Conservation (phyloP, 805 yeast genomes). For the Wickerhamiella hasegawae region DNA sequence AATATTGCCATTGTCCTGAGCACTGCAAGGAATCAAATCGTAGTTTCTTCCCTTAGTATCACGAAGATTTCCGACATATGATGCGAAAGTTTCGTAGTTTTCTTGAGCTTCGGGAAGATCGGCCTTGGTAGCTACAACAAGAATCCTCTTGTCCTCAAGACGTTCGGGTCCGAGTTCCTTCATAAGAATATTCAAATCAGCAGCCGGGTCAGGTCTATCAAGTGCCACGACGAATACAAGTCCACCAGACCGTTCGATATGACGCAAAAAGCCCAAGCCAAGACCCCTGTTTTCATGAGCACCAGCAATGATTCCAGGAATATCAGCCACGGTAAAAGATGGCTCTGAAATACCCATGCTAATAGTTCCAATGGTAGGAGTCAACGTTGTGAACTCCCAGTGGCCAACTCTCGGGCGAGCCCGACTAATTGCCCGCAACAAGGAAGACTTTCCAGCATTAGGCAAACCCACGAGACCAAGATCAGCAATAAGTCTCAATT, state of each 20-base stretch:
- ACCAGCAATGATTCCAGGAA: constrained; percentile 87
- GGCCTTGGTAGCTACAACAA: constrained; percentile 90
- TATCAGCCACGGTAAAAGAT: constrained; percentile 88
- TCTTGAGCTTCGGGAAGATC: constrained; percentile 45
- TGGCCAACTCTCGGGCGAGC: constrained; percentile 89
- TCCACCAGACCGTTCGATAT: constrained; percentile 83
- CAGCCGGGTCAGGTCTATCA: constrained; percentile 47
- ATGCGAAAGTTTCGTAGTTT: constrained; percentile 30
- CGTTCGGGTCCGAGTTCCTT: constrained; percentile 57
- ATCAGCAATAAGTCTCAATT: constrained; percentile 79
- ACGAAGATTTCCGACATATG: constrained; percentile 18
- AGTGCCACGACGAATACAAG: constrained; percentile 73
- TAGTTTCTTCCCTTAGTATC: constrained; percentile 10
- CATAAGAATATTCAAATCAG: constrained; percentile 45
- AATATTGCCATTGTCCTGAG: constrained; percentile 53
- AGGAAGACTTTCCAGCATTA: constrained; percentile 90
- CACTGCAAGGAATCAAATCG: constrained; percentile 76
- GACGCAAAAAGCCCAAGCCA: constrained; percentile 86
- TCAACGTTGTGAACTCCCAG: constrained; percentile 92
- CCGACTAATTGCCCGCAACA: constrained; percentile 68
- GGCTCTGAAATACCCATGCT: constrained; percentile 32
- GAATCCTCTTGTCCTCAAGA: constrained; percentile 40
- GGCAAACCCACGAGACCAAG: constrained; percentile 90
- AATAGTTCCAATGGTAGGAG: constrained; percentile 85
- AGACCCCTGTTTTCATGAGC: constrained; percentile 74